These are phyloP conservation scores for Calonectria naviculata DNA, from an alignment of 2,329 filamentous ascomycete genomes.

Conservation along the genomic window DNA sequence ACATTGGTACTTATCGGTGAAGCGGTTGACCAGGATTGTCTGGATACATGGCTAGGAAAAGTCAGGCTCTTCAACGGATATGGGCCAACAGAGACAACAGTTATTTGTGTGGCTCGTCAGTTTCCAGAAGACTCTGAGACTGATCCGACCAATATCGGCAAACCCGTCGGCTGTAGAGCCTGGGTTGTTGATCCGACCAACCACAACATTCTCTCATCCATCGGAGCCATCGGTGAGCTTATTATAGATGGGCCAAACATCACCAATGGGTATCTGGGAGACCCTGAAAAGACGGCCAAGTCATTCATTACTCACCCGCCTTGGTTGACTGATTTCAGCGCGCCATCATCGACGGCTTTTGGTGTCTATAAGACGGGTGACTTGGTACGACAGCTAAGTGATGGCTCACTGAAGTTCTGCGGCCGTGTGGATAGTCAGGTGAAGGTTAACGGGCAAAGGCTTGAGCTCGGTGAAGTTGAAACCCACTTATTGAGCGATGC, in stretches of 20 bases:
- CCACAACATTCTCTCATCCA: slow-evolving; percentile 28
- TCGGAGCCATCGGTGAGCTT: slow-evolving; percentile 32
- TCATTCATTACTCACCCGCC: slow-evolving; percentile 45
- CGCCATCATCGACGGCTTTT: neutral
- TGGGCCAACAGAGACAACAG: slow-evolving; percentile 20
- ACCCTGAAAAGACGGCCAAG: neutral
- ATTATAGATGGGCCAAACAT: slow-evolving; percentile 38
- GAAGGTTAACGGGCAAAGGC: slow-evolving; percentile 65
- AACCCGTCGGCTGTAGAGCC: neutral
- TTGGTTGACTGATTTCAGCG: neutral
- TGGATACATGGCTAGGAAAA: slow-evolving; percentile 10
- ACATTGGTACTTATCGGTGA: slow-evolving; percentile 15
- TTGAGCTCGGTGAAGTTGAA: slow-evolving; percentile 9
- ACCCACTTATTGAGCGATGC: slow-evolving; percentile 3
- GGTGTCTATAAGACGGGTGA: slow-evolving; percentile 1
- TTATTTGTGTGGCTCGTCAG: slow-evolving; percentile 11
- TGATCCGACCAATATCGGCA: slow-evolving; percentile 38
- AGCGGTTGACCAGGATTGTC: slow-evolving; percentile 11
- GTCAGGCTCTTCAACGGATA: slow-evolving; percentile 21
- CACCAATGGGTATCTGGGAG: slow-evolving; percentile 32
- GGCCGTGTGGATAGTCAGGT: slow-evolving; percentile 55
- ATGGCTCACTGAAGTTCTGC: neutral
- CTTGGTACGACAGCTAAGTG: neutral
- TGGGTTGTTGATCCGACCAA: neutral
- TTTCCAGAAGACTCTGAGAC: neutral